Evolutionary conservation across 2,329 filamentous ascomycete species (phyloP), one percentile per base, ranked within the genome.

Genomic region (Pseudocercospora fuligena): DNA sequence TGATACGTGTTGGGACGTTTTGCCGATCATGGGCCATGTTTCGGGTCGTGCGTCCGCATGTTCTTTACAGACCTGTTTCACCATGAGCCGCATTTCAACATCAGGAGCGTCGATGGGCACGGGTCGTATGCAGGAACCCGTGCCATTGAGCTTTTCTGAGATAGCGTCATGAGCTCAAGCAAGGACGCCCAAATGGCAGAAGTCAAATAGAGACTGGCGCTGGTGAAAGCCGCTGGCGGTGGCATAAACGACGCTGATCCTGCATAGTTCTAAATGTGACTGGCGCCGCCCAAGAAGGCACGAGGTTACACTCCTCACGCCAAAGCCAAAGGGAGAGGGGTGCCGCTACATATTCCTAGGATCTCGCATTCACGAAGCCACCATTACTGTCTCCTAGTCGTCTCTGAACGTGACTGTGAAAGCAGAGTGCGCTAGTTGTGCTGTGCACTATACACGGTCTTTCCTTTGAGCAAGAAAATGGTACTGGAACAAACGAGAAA

Each of bases 261-360:
- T 40, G 27, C 47, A 53, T 27, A 16, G 5, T 43, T 43, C 40
- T 31, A 56, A 58, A 58, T 27, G 31, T 33, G n/a, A 58, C 31
- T 27, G 56, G 56, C 33, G 56, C 29, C 31, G 56, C 56, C 56
- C 31, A 23, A 43, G 16, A n/a, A 43, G 25, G 51, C 51, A 33
- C 51, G 27, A 56, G 23, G 25, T 56, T 56, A 56, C 51, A 56
- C 59, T 61, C 49, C 27, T 56, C 53, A 47, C 49, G 60, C 60
- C 19, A 62, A 19, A 46, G 60, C 60, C 19, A 62, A 19, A 46
- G 51, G 56, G 61, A 27, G 61, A 46, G 54, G 56, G 56, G 56
- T 21, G 19, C 29, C 33, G n/a, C 16, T 58, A 58, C 56, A 40
- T 58, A 58, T 58, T 58, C 16, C 16, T 27, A n/a, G n/a, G 11